Base-by-base conservation (phyloP, 2,329 filamentous ascomycete genomes). In the Colletotrichum acutatum region DNA sequence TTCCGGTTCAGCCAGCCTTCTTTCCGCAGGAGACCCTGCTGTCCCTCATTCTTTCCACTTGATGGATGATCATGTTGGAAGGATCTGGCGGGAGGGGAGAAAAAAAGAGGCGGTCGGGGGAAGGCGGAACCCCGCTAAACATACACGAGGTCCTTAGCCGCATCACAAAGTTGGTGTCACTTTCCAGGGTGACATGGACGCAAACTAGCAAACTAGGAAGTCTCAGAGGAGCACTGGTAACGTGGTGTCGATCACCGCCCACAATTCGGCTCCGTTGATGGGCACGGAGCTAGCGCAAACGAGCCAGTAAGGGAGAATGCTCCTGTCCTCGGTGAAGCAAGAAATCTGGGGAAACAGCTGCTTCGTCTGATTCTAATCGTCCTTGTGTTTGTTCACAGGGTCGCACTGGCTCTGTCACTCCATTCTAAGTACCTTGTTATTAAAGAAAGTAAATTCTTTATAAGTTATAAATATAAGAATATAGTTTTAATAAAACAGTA, bases 341-440 rank as follows among this genome's bases (percentile, higher is more conserved):
- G 32, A 63, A 71, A 52, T 68, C 57, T 68, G 68, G 68, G 65
- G 68, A 71, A 68, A 34, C 34, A 42, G 37, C 52, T 42, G 26
- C 56, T 14, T 57, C 62, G 58, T 68, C 65, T 68, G 68, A 62
- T 71, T 63, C 49, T 37, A 37, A 71, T 71, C 69, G 65, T 71
- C 58, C 57, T 49, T 63, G 19, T 16, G 19, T 52, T 63, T 8
- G 30, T 32, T 34, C 52, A 16, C 9, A 11, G 14, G 37, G 58
- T 58, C 49, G 56, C 49, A 63, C 49, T 19, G 57, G 49, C 34
- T 49, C 49, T 61, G 26, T 22, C 26, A 26, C 42, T n/a, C n/a
- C n/a, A n/a, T n/a, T n/a, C n/a, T n/a, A n/a, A n/a, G n/a, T n/a
- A n/a, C n/a, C n/a, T n/a, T n/a, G n/a, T n/a, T n/a, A n/a, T n/a